phyloP scores from a whole-genome alignment of 1,284 basidiomycete genomes.

The Trichosporon sp. region DNA sequence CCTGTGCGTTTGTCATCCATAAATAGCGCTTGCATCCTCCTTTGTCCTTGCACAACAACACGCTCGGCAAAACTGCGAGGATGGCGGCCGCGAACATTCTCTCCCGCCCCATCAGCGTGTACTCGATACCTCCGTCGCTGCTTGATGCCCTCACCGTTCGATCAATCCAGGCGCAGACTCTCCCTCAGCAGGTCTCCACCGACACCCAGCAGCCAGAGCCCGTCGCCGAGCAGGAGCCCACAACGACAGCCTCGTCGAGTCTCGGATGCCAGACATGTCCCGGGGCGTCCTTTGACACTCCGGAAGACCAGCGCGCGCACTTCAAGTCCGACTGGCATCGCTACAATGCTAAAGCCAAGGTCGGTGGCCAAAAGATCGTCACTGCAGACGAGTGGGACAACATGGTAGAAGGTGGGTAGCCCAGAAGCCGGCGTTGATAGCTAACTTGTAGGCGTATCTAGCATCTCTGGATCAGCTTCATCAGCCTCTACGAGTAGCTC shows the following conservation, averaged over 20 bases:
- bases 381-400: constrained; percentile 67
- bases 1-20: not conserved
- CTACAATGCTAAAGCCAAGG: constrained; percentile 84
- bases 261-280: constrained; percentile 71
- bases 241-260: constrained; percentile 28
- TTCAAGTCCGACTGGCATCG: constrained; percentile 97
- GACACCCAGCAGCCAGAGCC: not conserved
- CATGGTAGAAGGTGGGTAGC: constrained; percentile 65
- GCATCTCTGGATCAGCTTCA: constrained; percentile 80
- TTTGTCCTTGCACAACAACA: not conserved
- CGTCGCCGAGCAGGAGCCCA: not conserved
- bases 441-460: constrained; percentile 64
- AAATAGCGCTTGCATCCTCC: not conserved
- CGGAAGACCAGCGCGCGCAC: constrained; percentile 79
- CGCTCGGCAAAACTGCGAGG: not conserved
- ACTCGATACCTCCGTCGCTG: constrained; percentile 63
- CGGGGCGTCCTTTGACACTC: constrained; percentile 63
- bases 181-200: not conserved
- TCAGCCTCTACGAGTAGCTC: constrained; percentile 56
- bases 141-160: constrained; percentile 62
- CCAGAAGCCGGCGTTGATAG: too few species aligned
- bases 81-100: constrained; percentile 17
- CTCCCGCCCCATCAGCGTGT: constrained; percentile 50
- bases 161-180: constrained; percentile 47
- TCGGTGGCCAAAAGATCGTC: constrained; percentile 59